These are phyloP conservation scores for Tricholoma hemisulphureum DNA, from an alignment of 768 basidiomycete genomes.

Conservation along the genomic window DNA sequence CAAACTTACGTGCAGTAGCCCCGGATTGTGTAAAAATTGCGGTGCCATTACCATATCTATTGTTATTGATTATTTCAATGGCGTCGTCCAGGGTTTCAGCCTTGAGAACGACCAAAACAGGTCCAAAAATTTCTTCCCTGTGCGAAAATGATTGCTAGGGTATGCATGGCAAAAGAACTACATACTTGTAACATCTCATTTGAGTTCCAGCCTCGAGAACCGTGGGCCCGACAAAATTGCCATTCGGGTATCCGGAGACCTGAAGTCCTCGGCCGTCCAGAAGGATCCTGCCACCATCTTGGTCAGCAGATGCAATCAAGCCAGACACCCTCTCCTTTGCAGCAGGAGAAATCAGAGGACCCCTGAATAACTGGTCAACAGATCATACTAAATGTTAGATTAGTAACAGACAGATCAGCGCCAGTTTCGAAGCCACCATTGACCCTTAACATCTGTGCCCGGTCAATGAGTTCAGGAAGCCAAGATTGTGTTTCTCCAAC, in stretches of 20 bases:
- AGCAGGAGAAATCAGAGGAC: constrained; percentile 78
- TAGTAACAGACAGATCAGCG: constrained; percentile 65
- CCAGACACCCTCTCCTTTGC: constrained; percentile 76
- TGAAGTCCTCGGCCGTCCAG: constrained; percentile 78
- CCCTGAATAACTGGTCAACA: constrained; percentile 37
- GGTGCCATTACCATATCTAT: constrained; percentile 90
- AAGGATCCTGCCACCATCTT: constrained; percentile 81
- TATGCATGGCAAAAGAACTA: constrained; percentile 6
- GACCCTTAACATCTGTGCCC: constrained; percentile 76
- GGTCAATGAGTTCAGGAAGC: constrained; percentile 84
- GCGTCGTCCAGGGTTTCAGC: constrained; percentile 89
- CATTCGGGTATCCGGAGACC: constrained; percentile 75
- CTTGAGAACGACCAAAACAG: constrained; percentile 74
- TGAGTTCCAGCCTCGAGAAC: constrained; percentile 77
- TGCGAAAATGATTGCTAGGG: not conserved
- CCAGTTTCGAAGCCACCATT: constrained; percentile 88
- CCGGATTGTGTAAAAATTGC: constrained; percentile 97
- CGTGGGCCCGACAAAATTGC: constrained; percentile 95
- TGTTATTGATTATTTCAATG: constrained; percentile 83
- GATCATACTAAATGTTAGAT: not conserved
- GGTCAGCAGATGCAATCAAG: constrained; percentile 70
- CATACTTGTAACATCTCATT: constrained; percentile 87
- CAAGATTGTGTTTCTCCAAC: constrained; percentile 79
- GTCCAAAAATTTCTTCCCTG: constrained; percentile 95
- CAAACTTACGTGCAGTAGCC: constrained; percentile 92